Conservation (phyloP, 345 rosid genomes). For the Erodium maritimum region DNA sequence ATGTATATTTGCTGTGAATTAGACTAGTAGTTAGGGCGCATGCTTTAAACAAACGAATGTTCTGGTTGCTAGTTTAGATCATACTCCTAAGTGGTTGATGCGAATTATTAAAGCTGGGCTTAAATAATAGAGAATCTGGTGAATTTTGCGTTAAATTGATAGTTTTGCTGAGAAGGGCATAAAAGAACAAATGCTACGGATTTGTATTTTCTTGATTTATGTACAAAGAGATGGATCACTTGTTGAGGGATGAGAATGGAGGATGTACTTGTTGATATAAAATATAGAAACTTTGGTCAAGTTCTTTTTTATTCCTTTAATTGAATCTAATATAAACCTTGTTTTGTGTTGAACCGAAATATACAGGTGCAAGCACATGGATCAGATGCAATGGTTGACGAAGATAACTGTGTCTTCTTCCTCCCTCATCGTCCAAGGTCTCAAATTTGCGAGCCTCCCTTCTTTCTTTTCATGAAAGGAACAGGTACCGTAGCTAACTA, state of each 20-base stretch:
- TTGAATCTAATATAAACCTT: not conserved
- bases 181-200: not conserved
- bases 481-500: conserved; percentile 39
- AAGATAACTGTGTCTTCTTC: conserved; percentile 90
- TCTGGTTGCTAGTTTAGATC: not conserved
- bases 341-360: not conserved
- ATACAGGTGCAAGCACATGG: conserved; percentile 97
- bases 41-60: not conserved
- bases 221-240: too few species aligned
- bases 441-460: conserved; percentile 66
- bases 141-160: not conserved
- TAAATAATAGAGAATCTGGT: not conserved
- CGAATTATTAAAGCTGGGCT: too few species aligned
- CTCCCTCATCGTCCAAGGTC: conserved; percentile 89
- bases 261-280: too few species aligned
- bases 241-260: too few species aligned
- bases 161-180: too few species aligned
- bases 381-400: conserved; percentile 90
- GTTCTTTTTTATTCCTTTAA: too few species aligned
- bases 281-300: too few species aligned
- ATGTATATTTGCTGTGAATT: not conserved
- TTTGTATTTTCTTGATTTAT: too few species aligned
- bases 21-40: not conserved
- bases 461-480: conserved; percentile 96
- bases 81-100: not conserved